These are phyloP conservation scores for Citrus sp. DNA, from an alignment of 345 rosid species.

Conservation along the genomic window DNA sequence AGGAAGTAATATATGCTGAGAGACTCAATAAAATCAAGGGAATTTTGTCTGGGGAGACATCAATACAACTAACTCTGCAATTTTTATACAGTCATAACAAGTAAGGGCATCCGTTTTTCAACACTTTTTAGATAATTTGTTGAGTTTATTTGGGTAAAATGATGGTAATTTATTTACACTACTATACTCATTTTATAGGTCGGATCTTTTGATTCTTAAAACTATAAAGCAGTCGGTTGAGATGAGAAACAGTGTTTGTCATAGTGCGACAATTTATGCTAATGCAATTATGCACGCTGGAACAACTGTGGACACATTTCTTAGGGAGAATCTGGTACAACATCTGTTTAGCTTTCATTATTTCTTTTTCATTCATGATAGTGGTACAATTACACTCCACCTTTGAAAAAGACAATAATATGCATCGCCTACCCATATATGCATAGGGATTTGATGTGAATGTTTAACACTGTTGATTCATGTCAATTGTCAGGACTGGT, in stretches of 20 bases:
- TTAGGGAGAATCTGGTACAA: conserved; percentile 93
- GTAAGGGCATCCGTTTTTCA: conserved; percentile 35
- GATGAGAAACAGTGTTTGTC: conserved; percentile 98
- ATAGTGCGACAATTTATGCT: conserved; percentile 97
- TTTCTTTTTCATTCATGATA: conserved; percentile 1
- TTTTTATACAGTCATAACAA: conserved; percentile 93
- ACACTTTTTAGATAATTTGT: neutral
- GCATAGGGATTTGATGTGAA: neutral
- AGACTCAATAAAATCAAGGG: conserved; percentile 81
- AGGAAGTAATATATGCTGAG: conserved; percentile 67
- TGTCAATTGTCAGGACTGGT: conserved; percentile 74
- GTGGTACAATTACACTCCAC: neutral
- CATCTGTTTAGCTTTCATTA: neutral
- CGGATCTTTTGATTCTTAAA: conserved; percentile 90
- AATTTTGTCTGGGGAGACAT: conserved; percentile 93
- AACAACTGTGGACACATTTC: conserved; percentile 97
- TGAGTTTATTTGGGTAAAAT: neutral
- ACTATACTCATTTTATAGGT: conserved; percentile 45
- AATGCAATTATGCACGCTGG: conserved; percentile 99
- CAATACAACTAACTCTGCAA: conserved; percentile 88
- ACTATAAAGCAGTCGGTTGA: conserved; percentile 98
- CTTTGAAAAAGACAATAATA: no score
- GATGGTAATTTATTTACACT: neutral
- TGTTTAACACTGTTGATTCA: conserved; percentile 9
- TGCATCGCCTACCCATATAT: neutral